phyloP scores from a whole-genome alignment of 2,329 filamentous ascomycete genomes.

The Alternaria alternata region DNA sequence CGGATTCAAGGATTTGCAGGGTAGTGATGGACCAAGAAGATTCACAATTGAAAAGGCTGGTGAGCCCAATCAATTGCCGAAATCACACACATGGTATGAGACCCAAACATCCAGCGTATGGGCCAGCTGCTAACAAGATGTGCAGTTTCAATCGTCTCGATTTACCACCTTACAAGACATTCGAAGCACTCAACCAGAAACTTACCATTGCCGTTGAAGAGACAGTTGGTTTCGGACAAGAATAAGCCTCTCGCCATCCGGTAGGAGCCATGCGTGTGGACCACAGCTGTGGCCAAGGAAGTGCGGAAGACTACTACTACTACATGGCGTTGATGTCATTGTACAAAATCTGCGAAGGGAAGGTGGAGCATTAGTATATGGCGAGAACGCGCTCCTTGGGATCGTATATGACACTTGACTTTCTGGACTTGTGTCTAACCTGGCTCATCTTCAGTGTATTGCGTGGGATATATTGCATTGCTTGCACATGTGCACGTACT shows the following conservation, averaged over 20 bases:
- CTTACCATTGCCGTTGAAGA: constrained; percentile 97
- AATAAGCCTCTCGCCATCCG: constrained; percentile 60
- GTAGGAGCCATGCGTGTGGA: not conserved
- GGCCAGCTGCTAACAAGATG: constrained; percentile 26
- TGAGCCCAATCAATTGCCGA: constrained; percentile 87
- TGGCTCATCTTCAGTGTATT: constrained; percentile 14
- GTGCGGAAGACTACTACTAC: constrained; percentile 9
- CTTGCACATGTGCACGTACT: constrained; percentile 13
- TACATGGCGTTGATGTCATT: constrained; percentile 13
- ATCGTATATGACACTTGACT: constrained; percentile 13
- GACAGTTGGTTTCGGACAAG: constrained; percentile 98
- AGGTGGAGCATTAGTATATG: constrained; percentile 4
- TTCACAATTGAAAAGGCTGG: constrained; percentile 99
- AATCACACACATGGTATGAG: constrained; percentile 95
- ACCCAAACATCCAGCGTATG: not conserved
- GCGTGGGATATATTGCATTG: constrained; percentile 18
- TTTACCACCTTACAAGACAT: constrained; percentile 88
- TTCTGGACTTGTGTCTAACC: constrained; percentile 8
- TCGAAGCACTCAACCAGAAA: constrained; percentile 86
- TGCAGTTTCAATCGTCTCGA: constrained; percentile 95
- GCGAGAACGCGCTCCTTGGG: constrained; percentile 10
- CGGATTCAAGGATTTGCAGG: constrained; percentile 98
- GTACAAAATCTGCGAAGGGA: constrained; percentile 17
- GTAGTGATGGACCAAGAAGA: constrained; percentile 90
- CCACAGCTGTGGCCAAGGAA: not conserved